A percentile compares a stretch with the other conserved stretches of the same genome.
Conservation (phyloP, 768 basidiomycete species). For the Kwoniella newhampshirensis region DNA sequence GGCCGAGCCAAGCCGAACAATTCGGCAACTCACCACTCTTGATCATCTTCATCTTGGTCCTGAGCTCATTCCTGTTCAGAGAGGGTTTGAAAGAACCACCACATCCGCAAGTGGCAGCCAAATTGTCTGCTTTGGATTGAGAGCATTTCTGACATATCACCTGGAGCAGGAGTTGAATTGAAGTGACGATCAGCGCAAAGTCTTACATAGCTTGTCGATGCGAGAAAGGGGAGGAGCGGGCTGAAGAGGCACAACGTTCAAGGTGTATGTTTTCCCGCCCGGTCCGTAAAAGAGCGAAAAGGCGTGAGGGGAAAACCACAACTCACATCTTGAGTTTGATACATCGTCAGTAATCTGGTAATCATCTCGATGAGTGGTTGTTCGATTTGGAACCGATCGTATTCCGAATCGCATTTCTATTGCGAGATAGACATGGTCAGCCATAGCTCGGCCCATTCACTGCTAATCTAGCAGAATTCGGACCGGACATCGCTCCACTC, state of each 20-base stretch:
- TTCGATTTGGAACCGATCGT: conserved; percentile 85
- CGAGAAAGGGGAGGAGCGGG: too few relatives aligned
- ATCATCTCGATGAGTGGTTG: conserved; percentile 77
- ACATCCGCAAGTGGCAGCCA: conserved; percentile 80
- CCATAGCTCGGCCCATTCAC: not conserved
- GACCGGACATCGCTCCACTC: conserved; percentile 17
- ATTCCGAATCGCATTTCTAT: conserved; percentile 72
- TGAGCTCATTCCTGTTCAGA: conserved; percentile 68
- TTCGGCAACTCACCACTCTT: conserved; percentile 60
- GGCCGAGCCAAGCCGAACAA: too few relatives aligned
- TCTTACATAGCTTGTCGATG: too few relatives aligned
- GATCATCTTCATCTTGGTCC: conserved; percentile 72
- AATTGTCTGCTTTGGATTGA: conserved; percentile 84
- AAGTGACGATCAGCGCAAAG: not conserved
- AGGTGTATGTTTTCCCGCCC: too few relatives aligned
- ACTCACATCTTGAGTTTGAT: conserved; percentile 75
- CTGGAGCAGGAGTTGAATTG: conserved; percentile 16
- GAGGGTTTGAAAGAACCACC: conserved; percentile 79
- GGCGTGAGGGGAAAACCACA: too few relatives aligned
- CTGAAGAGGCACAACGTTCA: too few relatives aligned
- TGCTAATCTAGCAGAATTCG: not conserved
- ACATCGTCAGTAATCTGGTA: conserved; percentile 67
- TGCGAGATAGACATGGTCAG: not conserved
- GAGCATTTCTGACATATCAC: conserved; percentile 83
- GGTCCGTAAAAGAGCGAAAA: too few relatives aligned